A percentile compares a stretch with the other conserved stretches of the same genome.
Conservation (phyloP, 352 stramenopile species). For the Plasmopara viticola region DNA sequence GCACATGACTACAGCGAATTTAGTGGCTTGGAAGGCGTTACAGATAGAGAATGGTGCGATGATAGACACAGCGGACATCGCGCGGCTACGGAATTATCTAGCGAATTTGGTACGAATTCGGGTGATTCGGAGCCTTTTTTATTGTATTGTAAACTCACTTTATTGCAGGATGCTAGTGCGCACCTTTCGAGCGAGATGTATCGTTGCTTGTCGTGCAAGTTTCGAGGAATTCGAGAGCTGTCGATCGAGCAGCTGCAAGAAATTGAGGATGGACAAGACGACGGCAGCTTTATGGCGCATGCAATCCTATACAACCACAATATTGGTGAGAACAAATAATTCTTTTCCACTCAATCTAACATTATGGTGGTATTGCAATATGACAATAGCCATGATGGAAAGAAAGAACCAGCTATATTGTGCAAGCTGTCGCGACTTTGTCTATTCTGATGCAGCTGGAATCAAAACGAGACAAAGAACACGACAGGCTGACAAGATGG, state of each 20-base stretch:
- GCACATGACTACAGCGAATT: no score
- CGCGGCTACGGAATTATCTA: no score
- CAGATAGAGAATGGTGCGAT: no score
- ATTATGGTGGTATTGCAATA: background rate
- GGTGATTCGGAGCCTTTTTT: no score
- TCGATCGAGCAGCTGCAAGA: conserved; percentile 14
- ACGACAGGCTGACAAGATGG: conserved; percentile 12
- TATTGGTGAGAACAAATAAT: conserved; percentile 30
- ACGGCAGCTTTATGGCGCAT: conserved; percentile 58
- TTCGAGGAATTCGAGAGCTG: conserved; percentile 33
- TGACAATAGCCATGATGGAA: conserved; percentile 31
- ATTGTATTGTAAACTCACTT: no score
- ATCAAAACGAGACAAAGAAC: conserved; percentile 22
- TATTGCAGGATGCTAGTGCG: conserved; percentile 8
- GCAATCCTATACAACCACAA: conserved; percentile 47
- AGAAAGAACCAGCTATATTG: conserved; percentile 53
- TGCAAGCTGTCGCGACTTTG: conserved; percentile 47
- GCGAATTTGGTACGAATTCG: no score
- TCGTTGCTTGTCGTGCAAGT: conserved; percentile 48
- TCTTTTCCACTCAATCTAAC: background rate
- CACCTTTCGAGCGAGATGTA: conserved; percentile 24
- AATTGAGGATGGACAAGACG: conserved; percentile 20
- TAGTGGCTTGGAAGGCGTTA: no score
- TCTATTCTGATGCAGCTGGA: conserved; percentile 36
- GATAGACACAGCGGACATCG: no score